phyloP scores from a whole-genome alignment of 2,329 filamentous ascomycete genomes.

The Colletotrichum filicis region DNA sequence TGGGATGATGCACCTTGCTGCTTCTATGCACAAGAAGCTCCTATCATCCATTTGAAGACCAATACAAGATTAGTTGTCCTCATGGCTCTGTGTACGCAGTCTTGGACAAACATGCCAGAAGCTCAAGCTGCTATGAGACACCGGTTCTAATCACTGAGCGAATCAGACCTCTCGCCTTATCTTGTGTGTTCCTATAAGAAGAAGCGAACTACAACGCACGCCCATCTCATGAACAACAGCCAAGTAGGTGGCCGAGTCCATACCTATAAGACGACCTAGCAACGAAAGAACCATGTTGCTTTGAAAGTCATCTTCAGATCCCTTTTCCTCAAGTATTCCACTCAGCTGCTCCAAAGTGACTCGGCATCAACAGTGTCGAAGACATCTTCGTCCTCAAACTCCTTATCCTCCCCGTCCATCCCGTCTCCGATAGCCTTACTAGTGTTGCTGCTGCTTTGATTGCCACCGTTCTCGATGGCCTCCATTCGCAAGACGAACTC shows the following conservation, averaged over 20 bases:
- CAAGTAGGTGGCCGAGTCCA: neutral
- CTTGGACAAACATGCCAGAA: neutral
- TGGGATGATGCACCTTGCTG: neutral
- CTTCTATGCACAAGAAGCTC: neutral
- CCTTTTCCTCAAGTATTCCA: rapidly evolving
- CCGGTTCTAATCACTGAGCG: too few relatives aligned
- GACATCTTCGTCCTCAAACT: slow-evolving; percentile 8
- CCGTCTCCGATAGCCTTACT: neutral
- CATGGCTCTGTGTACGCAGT: neutral
- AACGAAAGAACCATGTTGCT: neutral
- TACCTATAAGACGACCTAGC: neutral
- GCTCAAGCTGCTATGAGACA: neutral
- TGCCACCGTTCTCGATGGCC: slow-evolving; percentile 59
- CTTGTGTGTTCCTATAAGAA: neutral
- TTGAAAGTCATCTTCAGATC: neutral
- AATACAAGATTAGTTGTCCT: neutral
- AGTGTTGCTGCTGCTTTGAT: neutral
- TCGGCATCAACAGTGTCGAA: slow-evolving; percentile 9
- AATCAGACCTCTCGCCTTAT: neutral
- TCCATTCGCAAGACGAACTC: slow-evolving; percentile 82
- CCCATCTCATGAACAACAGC: neutral
- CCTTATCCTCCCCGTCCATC: neutral
- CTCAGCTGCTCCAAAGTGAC: neutral
- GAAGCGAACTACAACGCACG: neutral
- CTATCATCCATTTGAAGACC: neutral